A percentile compares a stretch with the other conserved stretches of the same genome.
phyloP scores from a whole-genome alignment of 148 eudicot species.

The Arctostaphylos glauca region DNA sequence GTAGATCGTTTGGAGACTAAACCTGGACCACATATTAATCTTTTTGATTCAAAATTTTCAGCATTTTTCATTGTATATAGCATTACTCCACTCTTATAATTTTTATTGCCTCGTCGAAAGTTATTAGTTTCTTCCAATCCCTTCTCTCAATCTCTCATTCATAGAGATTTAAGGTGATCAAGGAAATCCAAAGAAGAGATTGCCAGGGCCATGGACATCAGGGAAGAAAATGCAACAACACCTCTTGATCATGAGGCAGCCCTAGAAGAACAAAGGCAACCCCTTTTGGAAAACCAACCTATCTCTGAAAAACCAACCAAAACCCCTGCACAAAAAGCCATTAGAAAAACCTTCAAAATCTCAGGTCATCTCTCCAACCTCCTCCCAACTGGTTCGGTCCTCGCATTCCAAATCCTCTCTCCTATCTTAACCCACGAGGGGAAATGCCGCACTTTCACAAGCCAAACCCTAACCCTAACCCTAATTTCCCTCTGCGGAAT shows the following conservation, averaged over 20 bases:
- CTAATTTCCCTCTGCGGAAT: conserved; percentile 39
- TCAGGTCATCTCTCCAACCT: conserved; percentile 56
- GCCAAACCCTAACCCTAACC: conserved; percentile 28
- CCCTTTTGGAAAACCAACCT: conserved; percentile 30
- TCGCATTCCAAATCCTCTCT: conserved; percentile 58
- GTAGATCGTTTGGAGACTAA: neutral
- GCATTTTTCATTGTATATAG: neutral
- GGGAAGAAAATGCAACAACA: conserved; percentile 1
- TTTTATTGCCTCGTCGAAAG: neutral
- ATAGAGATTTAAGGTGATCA: neutral
- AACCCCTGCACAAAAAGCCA: conserved; percentile 45
- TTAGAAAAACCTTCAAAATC: conserved; percentile 55
- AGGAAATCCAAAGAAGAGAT: neutral
- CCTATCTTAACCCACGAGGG: conserved; percentile 65
- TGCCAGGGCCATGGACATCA: conserved; percentile 11
- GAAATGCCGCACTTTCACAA: conserved; percentile 30
- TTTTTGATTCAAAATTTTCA: neutral
- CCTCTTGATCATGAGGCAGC: neutral
- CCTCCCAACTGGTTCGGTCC: conserved; percentile 75
- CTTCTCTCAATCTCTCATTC: neutral
- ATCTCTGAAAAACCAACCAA: conserved; percentile 30
- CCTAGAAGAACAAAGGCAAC: conserved; percentile 35
- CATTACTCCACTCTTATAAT: neutral
- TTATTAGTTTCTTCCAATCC: neutral
- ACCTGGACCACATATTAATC: neutral